Base-by-base conservation (phyloP, 2,329 filamentous ascomycete genomes). In the Ceratocystis papillata region DNA sequence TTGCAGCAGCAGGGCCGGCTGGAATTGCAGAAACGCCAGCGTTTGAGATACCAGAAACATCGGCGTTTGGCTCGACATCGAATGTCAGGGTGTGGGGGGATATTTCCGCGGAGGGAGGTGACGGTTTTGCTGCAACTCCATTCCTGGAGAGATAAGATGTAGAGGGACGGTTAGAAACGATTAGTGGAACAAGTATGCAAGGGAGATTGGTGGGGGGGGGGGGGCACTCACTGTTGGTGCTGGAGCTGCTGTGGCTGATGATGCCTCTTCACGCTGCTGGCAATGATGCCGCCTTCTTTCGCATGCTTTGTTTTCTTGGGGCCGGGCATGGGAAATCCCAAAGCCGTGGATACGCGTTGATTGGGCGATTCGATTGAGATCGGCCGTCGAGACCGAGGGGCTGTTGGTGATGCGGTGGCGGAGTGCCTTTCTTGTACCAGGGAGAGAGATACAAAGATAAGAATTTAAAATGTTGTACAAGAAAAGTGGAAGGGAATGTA, bases 251-350 rank as follows among this genome's bases (percentile, higher is more conserved):
- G 61, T 50, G 7, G 48, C 7, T 50, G 48, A 5, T 48, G 77
- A 70, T 82, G 79, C 72, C 78, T 80, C 69, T 78, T 81, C 76
- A 81, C 77, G 74, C 79, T 79, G 61, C 80, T 79, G 70, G 79
- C 77, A 71, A 82, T 80, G 70, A 50, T 57, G 30, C 79, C 78
- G 71, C 79, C 78, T 72, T 81, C 79, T 78, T 77, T 81, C 73
- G 77, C 79, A 80, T 81, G 75, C 75, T 81, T 83, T 74, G 76
- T 79, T 73, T 81, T 82, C 77, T 81, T 81, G 67, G 75, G 74
- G 30, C 64, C 64, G 20, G 64, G 64, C 64, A 65, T 65, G 55
- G 55, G 64, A 60, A 50, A 65, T 17, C 55, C 64, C 64, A 65
- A 61, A 53, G 62, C 64, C 64, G 64, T 50, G 53, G 44, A 41